These are phyloP conservation scores for Gamarada debralockiae DNA, from an alignment of 495 filamentous ascomycete species.

Conservation along the genomic window DNA sequence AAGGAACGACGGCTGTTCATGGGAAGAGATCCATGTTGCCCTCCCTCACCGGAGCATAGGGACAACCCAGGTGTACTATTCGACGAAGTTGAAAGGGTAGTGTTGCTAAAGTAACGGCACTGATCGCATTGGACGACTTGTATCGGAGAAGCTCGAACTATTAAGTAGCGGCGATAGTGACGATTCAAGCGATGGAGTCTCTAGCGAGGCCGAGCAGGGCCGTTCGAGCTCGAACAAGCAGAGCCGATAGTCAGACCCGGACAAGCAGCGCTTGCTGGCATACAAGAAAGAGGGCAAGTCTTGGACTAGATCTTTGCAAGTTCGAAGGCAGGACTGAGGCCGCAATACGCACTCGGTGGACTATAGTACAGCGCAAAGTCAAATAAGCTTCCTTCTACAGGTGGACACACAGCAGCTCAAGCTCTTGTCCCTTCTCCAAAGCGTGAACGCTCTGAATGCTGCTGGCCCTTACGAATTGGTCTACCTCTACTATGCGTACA, in stretches of 20 bases:
- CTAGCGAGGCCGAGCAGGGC: too few relatives aligned
- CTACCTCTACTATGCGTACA: neutral
- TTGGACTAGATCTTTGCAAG: too few relatives aligned
- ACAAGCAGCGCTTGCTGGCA: too few relatives aligned
- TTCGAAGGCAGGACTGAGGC: slow-evolving; percentile 1
- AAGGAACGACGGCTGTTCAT: too few relatives aligned
- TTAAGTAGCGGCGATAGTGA: too few relatives aligned
- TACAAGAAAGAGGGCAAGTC: too few relatives aligned
- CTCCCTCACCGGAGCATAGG: neutral
- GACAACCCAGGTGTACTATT: neutral
- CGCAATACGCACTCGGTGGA: slow-evolving; percentile 8
- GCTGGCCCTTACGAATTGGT: neutral
- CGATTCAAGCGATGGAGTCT: too few relatives aligned
- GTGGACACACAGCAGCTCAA: slow-evolving; percentile 6
- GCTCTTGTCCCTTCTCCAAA: neutral
- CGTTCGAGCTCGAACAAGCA: too few relatives aligned
- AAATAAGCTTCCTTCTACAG: slow-evolving; percentile 5
- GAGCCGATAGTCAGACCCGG: too few relatives aligned
- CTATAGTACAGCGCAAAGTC: slow-evolving; percentile 9
- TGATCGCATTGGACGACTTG: neutral
- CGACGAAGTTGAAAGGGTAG: neutral
- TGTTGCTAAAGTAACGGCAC: neutral
- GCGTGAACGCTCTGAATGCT: neutral
- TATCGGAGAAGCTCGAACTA: too few relatives aligned
- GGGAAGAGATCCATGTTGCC: too few relatives aligned